Evolutionary conservation across 139 green algal species (phyloP).

Genomic region (Klebsormidium nitens): DNA sequence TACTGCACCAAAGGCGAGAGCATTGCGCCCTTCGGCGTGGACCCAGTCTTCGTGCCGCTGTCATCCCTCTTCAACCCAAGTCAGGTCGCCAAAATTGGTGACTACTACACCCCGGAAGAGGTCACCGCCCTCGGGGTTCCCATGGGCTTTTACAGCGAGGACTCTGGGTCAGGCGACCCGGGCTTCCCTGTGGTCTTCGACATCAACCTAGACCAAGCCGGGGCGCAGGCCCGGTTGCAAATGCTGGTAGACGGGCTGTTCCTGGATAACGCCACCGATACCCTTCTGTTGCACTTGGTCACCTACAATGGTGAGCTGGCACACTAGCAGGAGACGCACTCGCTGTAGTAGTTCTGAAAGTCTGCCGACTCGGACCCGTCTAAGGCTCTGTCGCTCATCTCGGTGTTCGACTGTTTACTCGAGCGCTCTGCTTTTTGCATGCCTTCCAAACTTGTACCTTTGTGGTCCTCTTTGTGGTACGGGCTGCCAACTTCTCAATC

Average conservation of each 20-base stretch:
- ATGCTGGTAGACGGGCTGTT: conserved; percentile 26
- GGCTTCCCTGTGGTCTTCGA: conserved; percentile 26
- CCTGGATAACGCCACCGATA: conserved; percentile 51
- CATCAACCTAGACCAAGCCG: conserved; percentile 21
- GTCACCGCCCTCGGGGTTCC: no score
- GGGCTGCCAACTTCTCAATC: no score
- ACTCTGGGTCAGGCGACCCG: conserved; percentile 59
- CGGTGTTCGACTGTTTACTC: no score
- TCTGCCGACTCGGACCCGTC: no score
- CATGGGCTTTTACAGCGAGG: no score
- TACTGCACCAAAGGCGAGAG: not conserved
- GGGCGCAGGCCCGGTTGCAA: not conserved
- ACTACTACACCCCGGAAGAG: no score
- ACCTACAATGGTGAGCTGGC: conserved; percentile 78
- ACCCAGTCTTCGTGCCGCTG: conserved; percentile 14
- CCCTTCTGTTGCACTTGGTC: conserved; percentile 58
- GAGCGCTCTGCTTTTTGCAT: no score
- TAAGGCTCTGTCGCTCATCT: no score
- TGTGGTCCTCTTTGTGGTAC: not conserved
- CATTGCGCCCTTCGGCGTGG: conserved; percentile 4
- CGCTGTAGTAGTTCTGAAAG: no score
- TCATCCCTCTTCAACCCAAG: conserved; percentile 8
- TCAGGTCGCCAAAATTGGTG: no score
- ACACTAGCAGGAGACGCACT: no score
- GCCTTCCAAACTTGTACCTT: not conserved